A percentile compares a stretch with the other conserved stretches of the same genome.
phyloP scores from a whole-genome alignment of 805 yeast genomes.

The Starmerella asiatica region DNA sequence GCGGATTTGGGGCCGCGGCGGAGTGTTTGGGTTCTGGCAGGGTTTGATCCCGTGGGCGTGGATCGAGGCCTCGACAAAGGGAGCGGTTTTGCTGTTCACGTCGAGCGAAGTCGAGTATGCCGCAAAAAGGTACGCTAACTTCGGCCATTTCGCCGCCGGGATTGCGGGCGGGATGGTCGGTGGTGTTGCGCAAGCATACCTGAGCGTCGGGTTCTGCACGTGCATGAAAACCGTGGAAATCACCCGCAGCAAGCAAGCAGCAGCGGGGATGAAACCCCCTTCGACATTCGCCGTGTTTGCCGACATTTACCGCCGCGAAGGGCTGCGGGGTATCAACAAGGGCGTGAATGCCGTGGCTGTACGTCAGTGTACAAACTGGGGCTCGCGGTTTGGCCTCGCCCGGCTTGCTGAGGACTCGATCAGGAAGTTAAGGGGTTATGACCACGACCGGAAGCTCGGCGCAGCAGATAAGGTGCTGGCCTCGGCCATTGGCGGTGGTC shows the following conservation, averaged over 20 bases:
- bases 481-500: conserved; percentile 89
- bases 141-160: conserved; percentile 63
- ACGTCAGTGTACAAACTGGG: conserved; percentile 98
- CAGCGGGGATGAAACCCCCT: conserved; percentile 52
- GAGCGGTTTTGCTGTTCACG: conserved; percentile 87
- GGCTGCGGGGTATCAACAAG: conserved; percentile 86
- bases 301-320: conserved; percentile 73
- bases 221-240: conserved; percentile 99
- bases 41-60: conserved; percentile 99
- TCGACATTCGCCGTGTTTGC: conserved; percentile 75
- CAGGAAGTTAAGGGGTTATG: conserved; percentile 39
- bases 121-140: conserved; percentile 43
- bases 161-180: conserved; percentile 93
- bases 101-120: conserved; percentile 84
- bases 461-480: conserved; percentile 74
- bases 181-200: conserved; percentile 91
- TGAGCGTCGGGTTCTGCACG: conserved; percentile 95
- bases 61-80: conserved; percentile 98
- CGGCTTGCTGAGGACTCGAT: conserved; percentile 83
- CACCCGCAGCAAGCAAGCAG: conserved; percentile 71
- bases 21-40: conserved; percentile 82
- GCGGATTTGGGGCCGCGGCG: conserved; percentile 88
- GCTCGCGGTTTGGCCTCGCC: conserved; percentile 86
- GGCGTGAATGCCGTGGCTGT: conserved; percentile 99
- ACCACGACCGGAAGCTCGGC: conserved; percentile 44